Base-by-base conservation (phyloP, 805 yeast species). In the Candida ovalis region DNA sequence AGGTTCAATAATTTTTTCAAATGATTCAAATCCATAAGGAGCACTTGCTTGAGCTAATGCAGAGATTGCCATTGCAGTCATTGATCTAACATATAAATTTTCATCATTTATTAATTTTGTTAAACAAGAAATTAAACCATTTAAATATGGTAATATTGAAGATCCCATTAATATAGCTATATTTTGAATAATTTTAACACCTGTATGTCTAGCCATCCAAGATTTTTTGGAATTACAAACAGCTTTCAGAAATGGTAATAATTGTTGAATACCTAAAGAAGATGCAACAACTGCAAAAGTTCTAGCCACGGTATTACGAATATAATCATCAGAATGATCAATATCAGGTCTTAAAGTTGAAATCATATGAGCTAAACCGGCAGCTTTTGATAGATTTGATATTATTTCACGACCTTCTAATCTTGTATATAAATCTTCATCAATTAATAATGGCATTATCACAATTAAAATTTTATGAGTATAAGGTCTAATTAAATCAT, bases 21-120 rank as follows among this genome's bases (percentile, higher is more conserved):
- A 91, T 0, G 92, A 81, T 57, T 88, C 97, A 47, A 88, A 85
- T 41, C 98, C 99, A 66, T 86, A 88, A 0, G 98, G 98, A 21
- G 80, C 73, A 3, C 89, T 79, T 7, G 88, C 82, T 43, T 87
- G 91, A 0, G 97, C 97, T 30, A 92, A 65, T 1, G 84, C 77
- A 0, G 91, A 71, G 1, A 91, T 59, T 0, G 96, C 82, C 32
- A 75, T 69, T 0, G 96, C 96, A 0, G 96, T 74, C 12, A 82
- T 74, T 2, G 79, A 77, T 47, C 95, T 71, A 0, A 90, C 86
- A 40, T 77, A 81, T 12, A 80, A 61, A 48, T 84, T 83, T 44
- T 82, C 88, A 66, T 89, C 96, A 0, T 70, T 68, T 17, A 92
- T 57, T 0, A 84, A 78, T 1, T 76, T 77, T 1, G 68, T 62